A percentile compares a stretch with the other conserved stretches of the same genome.
phyloP scores from a whole-genome alignment of 345 rosid genomes.

The Brassica cretica region DNA sequence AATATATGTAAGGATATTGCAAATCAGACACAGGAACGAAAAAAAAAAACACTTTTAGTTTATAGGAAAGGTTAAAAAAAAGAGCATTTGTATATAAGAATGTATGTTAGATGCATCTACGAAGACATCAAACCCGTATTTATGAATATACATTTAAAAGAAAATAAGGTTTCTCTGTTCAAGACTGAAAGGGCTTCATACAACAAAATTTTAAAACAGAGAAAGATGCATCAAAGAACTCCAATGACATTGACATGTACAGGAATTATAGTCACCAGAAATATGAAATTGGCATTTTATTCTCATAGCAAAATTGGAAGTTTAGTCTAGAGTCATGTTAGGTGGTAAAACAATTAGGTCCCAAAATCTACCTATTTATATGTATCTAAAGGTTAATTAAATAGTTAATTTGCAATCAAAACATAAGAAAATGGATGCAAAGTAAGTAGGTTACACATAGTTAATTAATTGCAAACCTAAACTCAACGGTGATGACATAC shows the following conservation, averaged over 20 bases:
- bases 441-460: conserved; percentile 33
- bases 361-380: conserved; percentile 25
- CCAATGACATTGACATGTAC: background rate
- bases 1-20: background rate
- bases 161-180: background rate
- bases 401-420: conserved; percentile 3
- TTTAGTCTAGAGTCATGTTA: conserved; percentile 34
- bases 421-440: conserved; percentile 27
- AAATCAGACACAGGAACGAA: background rate
- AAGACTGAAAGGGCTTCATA: background rate
- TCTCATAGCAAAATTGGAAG: conserved; percentile 32
- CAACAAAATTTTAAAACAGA: background rate
- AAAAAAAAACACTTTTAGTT: background rate
- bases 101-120: no score
- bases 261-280: conserved; percentile 22
- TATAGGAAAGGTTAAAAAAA: background rate
- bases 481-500: conserved; percentile 24
- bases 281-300: conserved; percentile 27
- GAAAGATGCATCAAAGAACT: conserved; percentile 3
- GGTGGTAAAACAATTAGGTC: conserved; percentile 35
- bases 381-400: conserved; percentile 4
- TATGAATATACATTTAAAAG: background rate
- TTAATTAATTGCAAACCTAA: conserved; percentile 28
- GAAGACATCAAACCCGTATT: no score
- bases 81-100: background rate